Conservation (phyloP, 805 yeast species). For the Hanseniaspora nectarophila region DNA sequence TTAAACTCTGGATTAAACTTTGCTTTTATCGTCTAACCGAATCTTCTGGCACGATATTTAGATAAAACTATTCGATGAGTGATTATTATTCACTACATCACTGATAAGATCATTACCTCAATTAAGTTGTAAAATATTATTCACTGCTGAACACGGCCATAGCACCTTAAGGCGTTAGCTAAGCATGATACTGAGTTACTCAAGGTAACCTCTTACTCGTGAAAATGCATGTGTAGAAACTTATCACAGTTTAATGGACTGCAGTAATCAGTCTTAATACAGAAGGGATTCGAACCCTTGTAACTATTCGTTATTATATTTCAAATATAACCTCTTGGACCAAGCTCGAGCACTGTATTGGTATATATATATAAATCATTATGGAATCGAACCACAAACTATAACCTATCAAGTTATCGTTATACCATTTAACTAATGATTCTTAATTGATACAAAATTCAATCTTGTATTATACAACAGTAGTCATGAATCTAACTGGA, state of each 20-base stretch:
- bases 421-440: neutral
- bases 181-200: neutral
- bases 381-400: neutral
- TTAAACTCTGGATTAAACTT: conserved; percentile 5
- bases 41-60: conserved; percentile 11
- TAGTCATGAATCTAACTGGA: neutral
- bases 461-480: neutral
- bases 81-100: conserved; percentile 1
- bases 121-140: conserved; percentile 7
- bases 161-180: conserved; percentile 1
- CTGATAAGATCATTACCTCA: conserved; percentile 6
- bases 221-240: conserved; percentile 1
- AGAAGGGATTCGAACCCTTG: conserved; percentile 18
- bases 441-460: too few relatives aligned
- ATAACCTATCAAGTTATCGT: conserved; percentile 1
- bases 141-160: conserved; percentile 12
- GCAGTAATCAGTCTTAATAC: conserved; percentile 6
- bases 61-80: neutral
- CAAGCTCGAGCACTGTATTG: conserved; percentile 17
- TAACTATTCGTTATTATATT: conserved; percentile 13
- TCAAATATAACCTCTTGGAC: conserved; percentile 18
- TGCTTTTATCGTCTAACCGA: conserved; percentile 11
- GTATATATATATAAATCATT: neutral
- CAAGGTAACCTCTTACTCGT: neutral
- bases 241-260: neutral